A percentile compares a stretch with the other conserved stretches of the same genome.
phyloP scores from a whole-genome alignment of 148 eudicot genomes.

The Mesembryanthemum crystallinum region DNA sequence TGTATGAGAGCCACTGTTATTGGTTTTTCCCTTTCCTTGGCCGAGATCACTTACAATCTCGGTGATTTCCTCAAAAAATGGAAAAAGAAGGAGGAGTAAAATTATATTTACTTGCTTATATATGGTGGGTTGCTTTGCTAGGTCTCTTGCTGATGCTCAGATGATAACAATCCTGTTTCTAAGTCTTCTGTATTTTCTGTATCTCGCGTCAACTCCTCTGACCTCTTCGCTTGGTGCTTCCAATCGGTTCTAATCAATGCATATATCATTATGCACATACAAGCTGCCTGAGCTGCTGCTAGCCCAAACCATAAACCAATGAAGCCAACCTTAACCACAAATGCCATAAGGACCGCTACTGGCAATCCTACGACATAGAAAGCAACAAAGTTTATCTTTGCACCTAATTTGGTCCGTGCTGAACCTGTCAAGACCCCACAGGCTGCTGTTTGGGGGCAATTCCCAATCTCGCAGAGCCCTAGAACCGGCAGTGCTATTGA shows the following conservation, averaged over 20 bases:
- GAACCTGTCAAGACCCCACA: constrained; percentile 80
- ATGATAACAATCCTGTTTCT: constrained; percentile 42
- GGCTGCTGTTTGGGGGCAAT: constrained; percentile 80
- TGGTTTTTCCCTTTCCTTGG: background rate
- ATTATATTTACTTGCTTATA: constrained; percentile 9
- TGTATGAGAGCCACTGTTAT: constrained; percentile 4
- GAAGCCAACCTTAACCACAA: constrained; percentile 54
- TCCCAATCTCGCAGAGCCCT: constrained; percentile 80
- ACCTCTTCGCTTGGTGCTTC: constrained; percentile 66
- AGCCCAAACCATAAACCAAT: constrained; percentile 74
- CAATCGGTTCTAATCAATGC: constrained; percentile 60
- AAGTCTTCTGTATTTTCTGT: constrained; percentile 43
- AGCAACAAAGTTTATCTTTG: constrained; percentile 55
- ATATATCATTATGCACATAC: constrained; percentile 60
- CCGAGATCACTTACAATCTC: background rate
- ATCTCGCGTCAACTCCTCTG: constrained; percentile 61
- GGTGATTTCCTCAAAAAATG: background rate
- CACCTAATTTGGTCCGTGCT: constrained; percentile 68
- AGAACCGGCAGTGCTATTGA: constrained; percentile 55
- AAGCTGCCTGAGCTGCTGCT: constrained; percentile 62
- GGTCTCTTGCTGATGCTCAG: background rate
- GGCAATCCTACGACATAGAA: constrained; percentile 86
- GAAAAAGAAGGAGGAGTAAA: background rate
- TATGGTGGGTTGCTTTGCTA: background rate
- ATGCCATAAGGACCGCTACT: constrained; percentile 49